A percentile compares a stretch with the other conserved stretches of the same genome.
Conservation (phyloP, 306 rosid species). For the Cajanus cajan region DNA sequence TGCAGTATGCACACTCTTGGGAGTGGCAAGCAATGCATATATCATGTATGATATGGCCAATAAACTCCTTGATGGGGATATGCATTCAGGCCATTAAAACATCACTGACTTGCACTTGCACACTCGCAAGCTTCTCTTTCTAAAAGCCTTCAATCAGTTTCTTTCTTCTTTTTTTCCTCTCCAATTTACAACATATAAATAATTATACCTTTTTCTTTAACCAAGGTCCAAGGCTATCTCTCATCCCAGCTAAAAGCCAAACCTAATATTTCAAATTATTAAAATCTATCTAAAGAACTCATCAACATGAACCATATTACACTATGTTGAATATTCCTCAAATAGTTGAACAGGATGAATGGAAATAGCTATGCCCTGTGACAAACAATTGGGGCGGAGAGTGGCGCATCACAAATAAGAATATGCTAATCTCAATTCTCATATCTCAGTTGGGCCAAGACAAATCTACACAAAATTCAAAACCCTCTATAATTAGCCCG, state of each 20-base stretch:
- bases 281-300: no score
- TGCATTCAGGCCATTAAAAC: neutral
- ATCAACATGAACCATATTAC: no score
- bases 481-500: neutral
- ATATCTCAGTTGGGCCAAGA: neutral
- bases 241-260: no score
- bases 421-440: neutral
- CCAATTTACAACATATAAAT: neutral
- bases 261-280: no score
- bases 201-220: no score
- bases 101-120: neutral
- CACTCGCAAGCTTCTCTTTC: neutral
- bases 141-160: neutral
- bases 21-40: neutral
- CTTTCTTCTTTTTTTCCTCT: neutral
- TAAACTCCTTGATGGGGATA: neutral
- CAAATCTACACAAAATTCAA: neutral
- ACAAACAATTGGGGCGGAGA: neutral
- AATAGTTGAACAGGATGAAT: neutral
- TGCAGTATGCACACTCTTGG: neutral
- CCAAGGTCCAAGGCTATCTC: no score
- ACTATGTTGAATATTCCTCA: no score
- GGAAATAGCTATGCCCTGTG: neutral
- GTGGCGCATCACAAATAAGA: neutral
- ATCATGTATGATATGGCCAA: neutral